Base-by-base conservation (phyloP, 2,329 filamentous ascomycete species). In the Cladophialophora psammophila region DNA sequence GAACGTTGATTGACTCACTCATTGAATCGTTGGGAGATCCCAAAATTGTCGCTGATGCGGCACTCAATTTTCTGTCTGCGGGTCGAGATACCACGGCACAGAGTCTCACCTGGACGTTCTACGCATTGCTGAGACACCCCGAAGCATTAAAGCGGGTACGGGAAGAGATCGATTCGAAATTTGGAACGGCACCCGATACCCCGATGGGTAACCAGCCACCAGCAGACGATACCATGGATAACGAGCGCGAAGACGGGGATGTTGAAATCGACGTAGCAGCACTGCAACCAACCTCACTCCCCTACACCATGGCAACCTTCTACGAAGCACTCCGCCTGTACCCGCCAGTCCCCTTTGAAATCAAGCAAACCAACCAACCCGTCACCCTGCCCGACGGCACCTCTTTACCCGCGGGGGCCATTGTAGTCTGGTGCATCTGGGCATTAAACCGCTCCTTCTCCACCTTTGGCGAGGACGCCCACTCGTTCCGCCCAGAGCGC, bases 51-150 rank as follows among this genome's bases (percentile, higher is more conserved):
- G 86, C 87, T 8, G 88, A 90, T 74, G 85, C 88, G 2, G 88
- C 88, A 0, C 78, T 90, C 12, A 90, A 89, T 71, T 90, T 88
- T 72, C 84, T 90, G 9, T 89, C 87, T 0, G 88, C 88, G 0
- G 83, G 87, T 15, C 80, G 87, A 64, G 88, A 90, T 73, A 90
- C 88, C 0, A 88, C 87, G 6, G 88, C 87, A 0, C 88, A 90
- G 72, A 86, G 85, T 1, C 76, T 90, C 10, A 89, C 88, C 0
- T 90, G 88, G 88, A 83, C 84, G 0, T 82, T 89, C 48, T 88
- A 90, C 74, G 79, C 87, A 1, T 78, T 90, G 12, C 85, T 88
- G 77, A 80, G 81, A 40, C 78, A 88, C 67, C 82, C 81, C 0
- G 69, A 73, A 2, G 80, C 53, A 1, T 42, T 73, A 6, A 20